Percentiles rank a stretch among this genome's conserved stretches.
These are phyloP conservation scores for Leucocoprinus gongylophorus DNA, from an alignment of 1,284 basidiomycete species.

Conservation along the genomic window DNA sequence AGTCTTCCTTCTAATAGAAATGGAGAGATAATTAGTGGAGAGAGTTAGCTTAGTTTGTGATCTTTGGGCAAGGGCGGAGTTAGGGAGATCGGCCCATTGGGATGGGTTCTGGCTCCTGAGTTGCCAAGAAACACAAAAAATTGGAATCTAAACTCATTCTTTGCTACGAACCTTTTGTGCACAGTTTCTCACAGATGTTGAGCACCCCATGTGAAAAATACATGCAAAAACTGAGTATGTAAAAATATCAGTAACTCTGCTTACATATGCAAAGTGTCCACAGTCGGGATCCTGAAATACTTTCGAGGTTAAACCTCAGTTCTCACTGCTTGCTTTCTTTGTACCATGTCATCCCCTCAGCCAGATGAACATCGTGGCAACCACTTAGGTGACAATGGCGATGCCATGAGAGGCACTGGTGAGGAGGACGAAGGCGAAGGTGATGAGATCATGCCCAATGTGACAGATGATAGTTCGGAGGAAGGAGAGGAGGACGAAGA, in stretches of 20 bases:
- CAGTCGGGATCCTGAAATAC: slow-evolving; percentile 11
- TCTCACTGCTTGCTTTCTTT: slow-evolving; percentile 17
- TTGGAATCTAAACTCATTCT: too few relatives aligned
- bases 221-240: too few relatives aligned
- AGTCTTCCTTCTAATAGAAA: too few relatives aligned
- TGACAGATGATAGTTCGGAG: slow-evolving; percentile 78
- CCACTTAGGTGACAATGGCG: slow-evolving; percentile 38
- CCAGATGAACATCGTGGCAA: slow-evolving; percentile 27
- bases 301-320: slow-evolving; percentile 9
- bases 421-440: slow-evolving; percentile 41
- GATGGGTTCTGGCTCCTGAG: too few relatives aligned
- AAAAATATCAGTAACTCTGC: background rate
- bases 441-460: slow-evolving; percentile 45
- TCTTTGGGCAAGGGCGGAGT: too few relatives aligned
- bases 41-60: too few relatives aligned
- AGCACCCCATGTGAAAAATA: too few relatives aligned
- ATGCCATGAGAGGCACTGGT: slow-evolving; percentile 48
- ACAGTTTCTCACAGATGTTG: too few relatives aligned
- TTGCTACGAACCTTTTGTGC: too few relatives aligned
- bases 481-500: slow-evolving; percentile 81
- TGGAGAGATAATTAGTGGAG: too few relatives aligned
- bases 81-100: too few relatives aligned
- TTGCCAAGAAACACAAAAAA: too few relatives aligned
- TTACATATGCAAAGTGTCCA: slow-evolving; percentile 12
- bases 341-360: slow-evolving; percentile 51